These are phyloP conservation scores for Rhizopogon vinicolor DNA, from an alignment of 768 basidiomycete species.

Conservation along the genomic window DNA sequence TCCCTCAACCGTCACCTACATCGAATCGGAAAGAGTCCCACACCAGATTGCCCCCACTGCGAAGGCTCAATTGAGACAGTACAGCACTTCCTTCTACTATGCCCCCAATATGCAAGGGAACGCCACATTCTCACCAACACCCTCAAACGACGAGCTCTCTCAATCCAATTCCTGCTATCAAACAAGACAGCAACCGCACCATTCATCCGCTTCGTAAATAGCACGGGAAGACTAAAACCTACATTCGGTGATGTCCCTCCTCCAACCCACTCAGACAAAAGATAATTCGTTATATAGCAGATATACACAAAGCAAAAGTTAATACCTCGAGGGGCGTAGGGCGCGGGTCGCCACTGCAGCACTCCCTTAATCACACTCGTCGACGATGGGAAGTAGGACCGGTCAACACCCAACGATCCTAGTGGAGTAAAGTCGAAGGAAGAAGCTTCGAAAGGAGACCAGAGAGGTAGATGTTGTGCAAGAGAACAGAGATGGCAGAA, in stretches of 20 bases:
- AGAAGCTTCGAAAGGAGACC: too few species aligned
- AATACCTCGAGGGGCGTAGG: too few species aligned
- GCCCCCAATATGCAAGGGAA: constrained; percentile 13
- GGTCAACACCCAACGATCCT: not conserved
- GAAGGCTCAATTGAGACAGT: not conserved
- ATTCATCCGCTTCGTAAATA: constrained; percentile 2
- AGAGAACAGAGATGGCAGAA: too few species aligned
- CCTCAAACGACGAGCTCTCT: not conserved
- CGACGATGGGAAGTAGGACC: too few species aligned
- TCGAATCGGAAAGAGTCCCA: constrained; percentile 16
- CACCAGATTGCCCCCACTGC: constrained; percentile 24
- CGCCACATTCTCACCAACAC: not conserved
- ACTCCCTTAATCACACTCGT: too few species aligned
- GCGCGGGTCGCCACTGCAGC: too few species aligned
- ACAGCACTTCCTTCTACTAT: constrained; percentile 7
- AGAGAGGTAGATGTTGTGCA: too few species aligned
- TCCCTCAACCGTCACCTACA: constrained; percentile 27
- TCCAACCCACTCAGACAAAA: not conserved
- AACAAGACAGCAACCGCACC: not conserved
- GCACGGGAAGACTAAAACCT: not conserved
- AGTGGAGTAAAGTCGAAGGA: not conserved
- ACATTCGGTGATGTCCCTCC: not conserved
- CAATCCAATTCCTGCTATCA: constrained; percentile 1
- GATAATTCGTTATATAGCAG: not conserved
- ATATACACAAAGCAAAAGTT: not conserved